Evolutionary conservation across 148 eudicot genomes (phyloP).

Genomic region (Drosera capensis): DNA sequence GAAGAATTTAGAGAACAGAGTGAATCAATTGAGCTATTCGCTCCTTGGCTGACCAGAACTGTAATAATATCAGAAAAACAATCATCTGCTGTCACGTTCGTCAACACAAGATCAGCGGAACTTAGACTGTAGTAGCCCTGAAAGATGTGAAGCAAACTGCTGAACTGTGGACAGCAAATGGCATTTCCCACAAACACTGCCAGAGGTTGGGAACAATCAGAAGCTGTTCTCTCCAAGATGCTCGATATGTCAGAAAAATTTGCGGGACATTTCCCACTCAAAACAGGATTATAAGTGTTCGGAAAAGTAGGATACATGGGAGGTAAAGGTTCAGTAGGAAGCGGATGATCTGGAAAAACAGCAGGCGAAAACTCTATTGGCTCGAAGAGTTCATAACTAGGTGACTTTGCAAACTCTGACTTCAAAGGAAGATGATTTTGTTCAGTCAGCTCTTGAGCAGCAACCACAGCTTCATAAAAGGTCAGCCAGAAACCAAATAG

Average conservation of each 20-base stretch:
- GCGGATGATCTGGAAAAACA: constrained; percentile 57
- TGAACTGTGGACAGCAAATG: constrained; percentile 87
- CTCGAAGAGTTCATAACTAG: constrained; percentile 37
- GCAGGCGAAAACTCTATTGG: constrained; percentile 89
- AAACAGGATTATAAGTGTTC: constrained; percentile 51
- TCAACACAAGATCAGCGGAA: constrained; percentile 53
- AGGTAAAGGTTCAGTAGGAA: constrained; percentile 38
- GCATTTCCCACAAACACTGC: constrained; percentile 66
- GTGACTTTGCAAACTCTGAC: constrained; percentile 40
- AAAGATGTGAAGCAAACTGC: constrained; percentile 69
- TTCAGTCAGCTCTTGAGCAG: constrained; percentile 22
- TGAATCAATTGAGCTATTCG: constrained; percentile 48
- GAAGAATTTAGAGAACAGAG: constrained; percentile 68
- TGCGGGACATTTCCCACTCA: constrained; percentile 85
- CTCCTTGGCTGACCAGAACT: constrained; percentile 76
- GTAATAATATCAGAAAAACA: constrained; percentile 74
- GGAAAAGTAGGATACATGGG: constrained; percentile 83
- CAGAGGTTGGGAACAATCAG: constrained; percentile 63
- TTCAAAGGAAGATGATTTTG: constrained; percentile 20
- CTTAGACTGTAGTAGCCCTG: constrained; percentile 53
- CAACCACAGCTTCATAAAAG: constrained; percentile 25
- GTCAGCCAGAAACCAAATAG: constrained; percentile 38
- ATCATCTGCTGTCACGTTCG: constrained; percentile 47
- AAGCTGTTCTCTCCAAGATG: constrained; percentile 74
- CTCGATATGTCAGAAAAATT: constrained; percentile 75